Conservation (phyloP, 306 rosid genomes). For the Notholithocarpus densiflorus region DNA sequence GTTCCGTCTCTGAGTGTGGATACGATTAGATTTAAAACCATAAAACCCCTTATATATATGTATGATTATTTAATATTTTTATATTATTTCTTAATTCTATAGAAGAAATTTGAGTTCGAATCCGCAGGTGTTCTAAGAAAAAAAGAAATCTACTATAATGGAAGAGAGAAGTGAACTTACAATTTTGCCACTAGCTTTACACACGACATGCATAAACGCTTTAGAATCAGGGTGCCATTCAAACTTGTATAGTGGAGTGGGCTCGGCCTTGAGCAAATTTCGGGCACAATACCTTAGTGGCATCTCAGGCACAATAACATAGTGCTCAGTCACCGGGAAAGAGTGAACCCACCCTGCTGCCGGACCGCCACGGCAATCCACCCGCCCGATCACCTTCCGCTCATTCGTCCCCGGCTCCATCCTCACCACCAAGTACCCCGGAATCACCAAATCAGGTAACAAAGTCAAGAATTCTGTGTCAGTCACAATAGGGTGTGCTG, state of each 20-base stretch:
- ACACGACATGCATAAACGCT: slow-evolving; percentile 75
- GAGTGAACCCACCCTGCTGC: slow-evolving; percentile 95
- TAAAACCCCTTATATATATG: no score
- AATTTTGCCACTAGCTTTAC: slow-evolving; percentile 74
- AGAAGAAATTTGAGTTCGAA: no score
- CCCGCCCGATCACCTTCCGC: slow-evolving; percentile 72
- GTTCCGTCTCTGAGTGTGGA: no score
- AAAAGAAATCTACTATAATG: no score
- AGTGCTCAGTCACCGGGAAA: slow-evolving; percentile 75
- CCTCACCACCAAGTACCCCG: slow-evolving; percentile 72
- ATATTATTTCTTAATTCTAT: no score
- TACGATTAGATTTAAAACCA: no score
- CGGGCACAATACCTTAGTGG: slow-evolving; percentile 74
- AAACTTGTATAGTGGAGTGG: slow-evolving; percentile 85
- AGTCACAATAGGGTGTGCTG: slow-evolving; percentile 91
- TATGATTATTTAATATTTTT: no score
- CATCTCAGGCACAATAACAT: slow-evolving; percentile 83
- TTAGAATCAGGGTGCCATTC: slow-evolving; percentile 80
- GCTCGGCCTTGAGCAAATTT: slow-evolving; percentile 84
- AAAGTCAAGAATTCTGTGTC: slow-evolving; percentile 68
- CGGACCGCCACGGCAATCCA: slow-evolving; percentile 60
- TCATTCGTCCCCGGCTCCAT: slow-evolving; percentile 79
- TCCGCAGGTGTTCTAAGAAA: no score
- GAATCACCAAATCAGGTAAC: slow-evolving; percentile 71
- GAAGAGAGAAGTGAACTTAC: slow-evolving; percentile 34